Evolutionary conservation across 2,329 filamentous ascomycete species (phyloP), one percentile per base, ranked within the genome.

Genomic region (Monilinia fructigena): DNA sequence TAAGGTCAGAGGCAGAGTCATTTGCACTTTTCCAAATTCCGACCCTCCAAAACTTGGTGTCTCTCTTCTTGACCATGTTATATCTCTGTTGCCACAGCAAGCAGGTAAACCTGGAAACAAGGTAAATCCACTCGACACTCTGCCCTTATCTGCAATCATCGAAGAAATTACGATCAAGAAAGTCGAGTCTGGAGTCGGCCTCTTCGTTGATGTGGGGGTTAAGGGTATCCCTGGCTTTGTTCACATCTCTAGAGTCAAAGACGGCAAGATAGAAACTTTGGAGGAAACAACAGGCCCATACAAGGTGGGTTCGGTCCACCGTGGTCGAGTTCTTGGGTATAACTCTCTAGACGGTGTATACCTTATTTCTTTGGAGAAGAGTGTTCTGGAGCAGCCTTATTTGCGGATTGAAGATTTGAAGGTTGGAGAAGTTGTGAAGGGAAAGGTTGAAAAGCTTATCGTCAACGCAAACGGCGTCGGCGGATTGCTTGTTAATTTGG

Each of bases 241-340:
- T 28, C 95, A 99, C 77, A 96, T 99, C 70, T 99, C 95, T 0
- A 87, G 91, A 70, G 85, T 99, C 68, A 90, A 94, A 67, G 94
- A 99, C 76, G 89, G 89, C 71, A 96, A 95, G 77, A 85, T 97
- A 63, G 95, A 98, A 70, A 86, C 86, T 1, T 82, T 99, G 6
- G 91, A 91, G 18, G 86, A 92, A 70, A 82, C 86, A 4, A 88
- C 87, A 23, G 95, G 95, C 0, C 84, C 89, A 2, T 97, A 88
- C 80, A 91, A 92, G 77, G 76, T 90, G 26, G 92, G 87, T 52
- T 89, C 93, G 0, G 85, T 84, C 20, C 95, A 99, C 78, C 86
- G 88, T 62, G 92, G 90, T 52, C 88, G 95, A 68, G 83, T 99
- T 12, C 80, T 97, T 54, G 90, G 92, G 11, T 98, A 95, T 79